Evolutionary conservation across 495 filamentous ascomycete genomes (phyloP).

Genomic region (Pseudomonodictys pantanalensis): DNA sequence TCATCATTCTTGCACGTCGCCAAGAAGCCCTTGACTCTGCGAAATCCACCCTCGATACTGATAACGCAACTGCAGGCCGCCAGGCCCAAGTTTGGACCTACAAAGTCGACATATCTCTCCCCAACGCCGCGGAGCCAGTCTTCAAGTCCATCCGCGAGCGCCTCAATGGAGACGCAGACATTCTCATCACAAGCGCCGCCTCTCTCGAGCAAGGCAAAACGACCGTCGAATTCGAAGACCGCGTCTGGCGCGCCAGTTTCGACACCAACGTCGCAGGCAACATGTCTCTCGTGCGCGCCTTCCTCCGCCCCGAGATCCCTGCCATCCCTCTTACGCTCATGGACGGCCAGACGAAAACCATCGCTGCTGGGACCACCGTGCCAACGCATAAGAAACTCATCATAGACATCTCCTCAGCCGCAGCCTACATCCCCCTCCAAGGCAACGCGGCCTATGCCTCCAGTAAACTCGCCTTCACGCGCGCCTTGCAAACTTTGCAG

Average conservation of each 20-base stretch:
- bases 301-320: background rate
- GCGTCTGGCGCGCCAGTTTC: background rate
- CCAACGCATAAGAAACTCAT: background rate
- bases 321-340: background rate
- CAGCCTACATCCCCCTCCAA: conserved; percentile 28
- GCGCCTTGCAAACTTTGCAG: background rate
- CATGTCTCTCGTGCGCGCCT: background rate
- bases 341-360: background rate
- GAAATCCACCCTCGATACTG: background rate
- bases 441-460: background rate
- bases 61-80: background rate
- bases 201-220: too few species aligned
- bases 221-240: background rate
- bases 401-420: conserved; percentile 1
- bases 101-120: background rate
- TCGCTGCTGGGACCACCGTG: background rate
- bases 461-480: conserved; percentile 1
- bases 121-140: background rate
- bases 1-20: conserved; percentile 12
- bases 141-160: background rate
- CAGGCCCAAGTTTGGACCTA: conserved; percentile 5
- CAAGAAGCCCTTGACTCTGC: background rate
- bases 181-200: conserved; percentile 5
- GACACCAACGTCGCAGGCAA: conserved; percentile 13
- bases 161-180: background rate